These are phyloP conservation scores for Taphrina deformans DNA, from an alignment of 1,139 yeast species.

Conservation along the genomic window DNA sequence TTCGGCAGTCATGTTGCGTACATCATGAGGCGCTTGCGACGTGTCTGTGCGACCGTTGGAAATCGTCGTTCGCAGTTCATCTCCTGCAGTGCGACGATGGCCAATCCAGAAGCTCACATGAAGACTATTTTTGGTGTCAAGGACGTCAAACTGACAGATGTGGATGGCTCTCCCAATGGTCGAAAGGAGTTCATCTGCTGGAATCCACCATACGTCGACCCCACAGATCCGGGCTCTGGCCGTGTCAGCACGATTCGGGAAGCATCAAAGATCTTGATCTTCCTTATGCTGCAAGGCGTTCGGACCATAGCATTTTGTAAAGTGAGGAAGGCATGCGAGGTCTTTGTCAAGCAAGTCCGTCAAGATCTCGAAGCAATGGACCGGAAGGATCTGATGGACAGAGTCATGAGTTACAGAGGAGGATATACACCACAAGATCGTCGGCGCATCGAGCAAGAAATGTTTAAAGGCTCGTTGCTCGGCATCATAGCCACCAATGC, in stretches of 20 bases:
- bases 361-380: slow-evolving; percentile 40
- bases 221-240: slow-evolving; percentile 58
- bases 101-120: slow-evolving; percentile 71
- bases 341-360: slow-evolving; percentile 73
- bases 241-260: slow-evolving; percentile 73
- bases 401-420: slow-evolving; percentile 90
- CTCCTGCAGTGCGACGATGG: slow-evolving; percentile 91
- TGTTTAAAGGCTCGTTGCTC: slow-evolving; percentile 80
- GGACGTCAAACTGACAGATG: slow-evolving; percentile 48
- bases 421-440: slow-evolving; percentile 88
- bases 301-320: slow-evolving; percentile 89
- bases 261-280: slow-evolving; percentile 69
- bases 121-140: slow-evolving; percentile 66
- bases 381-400: slow-evolving; percentile 54
- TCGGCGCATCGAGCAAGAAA: slow-evolving; percentile 78
- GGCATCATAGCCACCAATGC: slow-evolving; percentile 96
- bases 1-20: slow-evolving; percentile 91
- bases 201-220: slow-evolving; percentile 74
- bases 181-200: slow-evolving; percentile 72
- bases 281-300: slow-evolving; percentile 62
- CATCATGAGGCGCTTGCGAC: slow-evolving; percentile 71
- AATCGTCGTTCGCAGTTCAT: slow-evolving; percentile 60
- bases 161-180: slow-evolving; percentile 90
- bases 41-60: slow-evolving; percentile 60
- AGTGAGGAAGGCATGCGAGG: slow-evolving; percentile 80